Base-by-base conservation (phyloP, 2,329 filamentous ascomycete genomes). In the Alternaria novae-zelandiae region DNA sequence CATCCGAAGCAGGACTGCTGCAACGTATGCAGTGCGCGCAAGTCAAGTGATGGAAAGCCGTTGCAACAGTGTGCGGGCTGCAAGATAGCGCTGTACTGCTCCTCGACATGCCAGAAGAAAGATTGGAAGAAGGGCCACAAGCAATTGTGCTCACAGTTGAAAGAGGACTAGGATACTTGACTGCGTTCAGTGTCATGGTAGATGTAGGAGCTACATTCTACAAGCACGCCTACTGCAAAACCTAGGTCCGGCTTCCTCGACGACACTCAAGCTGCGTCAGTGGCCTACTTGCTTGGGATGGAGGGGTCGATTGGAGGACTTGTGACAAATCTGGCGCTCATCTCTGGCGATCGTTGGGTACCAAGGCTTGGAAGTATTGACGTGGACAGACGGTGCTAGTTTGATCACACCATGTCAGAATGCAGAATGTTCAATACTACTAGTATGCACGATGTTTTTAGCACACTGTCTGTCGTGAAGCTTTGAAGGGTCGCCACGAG, bases 311-410 rank as follows among this genome's bases (percentile, higher is more conserved):
- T 21, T 21, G 43, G 17, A 45, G 43, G 43, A 45, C 1, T 8
- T 88, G 87, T 60, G 71, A 76, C 65, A 73, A 72, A 83, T 74
- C 12, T 80, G 72, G 64, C 89, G 88, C 57, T 89, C 86, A 21
- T 45, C 73, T 85, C 83, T 4, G 61, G 59, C 0, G 81, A 83
- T 53, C 89, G 87, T 86, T 88, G 80, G 83, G 81, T 72, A 80
- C 21, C 21, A 15, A 23, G 46, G 21, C 36, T 49, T 26, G 21
- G 46, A 23, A 23, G 21, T 25, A 26, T n/a, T 21, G 46, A 49
- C 43, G 36, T 41, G 36, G 9, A 41, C 36, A 41, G 36, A 41
- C n/a, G 36, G 36, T 17, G 5, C 36, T 11, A 41, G 15, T 41
- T 17, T 41, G 36, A 41, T 41, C n/a, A 41, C 36, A 41, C 36